phyloP scores from a whole-genome alignment of 2,329 filamentous ascomycete species.

The Colletotrichum cordylinicola region DNA sequence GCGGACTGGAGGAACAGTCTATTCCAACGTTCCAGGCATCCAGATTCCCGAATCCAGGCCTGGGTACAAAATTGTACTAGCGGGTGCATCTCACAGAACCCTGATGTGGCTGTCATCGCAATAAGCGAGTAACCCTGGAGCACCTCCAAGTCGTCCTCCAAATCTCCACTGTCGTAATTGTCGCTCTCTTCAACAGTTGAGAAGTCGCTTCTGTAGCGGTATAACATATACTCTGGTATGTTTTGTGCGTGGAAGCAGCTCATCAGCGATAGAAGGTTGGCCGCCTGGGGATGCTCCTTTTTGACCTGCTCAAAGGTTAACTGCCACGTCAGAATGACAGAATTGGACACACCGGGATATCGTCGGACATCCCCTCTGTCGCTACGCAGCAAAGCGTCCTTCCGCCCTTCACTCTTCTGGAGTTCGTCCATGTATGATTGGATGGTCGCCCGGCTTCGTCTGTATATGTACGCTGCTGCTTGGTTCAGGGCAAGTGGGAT shows the following conservation, averaged over 20 bases:
- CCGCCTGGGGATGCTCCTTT: conserved; percentile 34
- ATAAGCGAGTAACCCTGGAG: conserved; percentile 44
- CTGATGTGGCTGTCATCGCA: background rate
- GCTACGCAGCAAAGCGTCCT: conserved; percentile 27
- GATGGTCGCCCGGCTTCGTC: conserved; percentile 19
- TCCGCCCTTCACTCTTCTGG: conserved; percentile 24
- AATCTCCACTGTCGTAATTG: background rate
- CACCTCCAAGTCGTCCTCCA: conserved; percentile 29
- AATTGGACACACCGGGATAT: conserved; percentile 24
- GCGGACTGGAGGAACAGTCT: conserved; percentile 13
- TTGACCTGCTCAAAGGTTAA: conserved; percentile 38
- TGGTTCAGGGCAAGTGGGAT: conserved; percentile 40
- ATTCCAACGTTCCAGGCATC: background rate
- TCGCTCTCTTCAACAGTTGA: background rate
- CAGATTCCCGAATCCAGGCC: conserved; percentile 23
- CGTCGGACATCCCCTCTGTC: background rate
- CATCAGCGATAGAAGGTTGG: conserved; percentile 49
- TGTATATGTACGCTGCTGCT: conserved; percentile 3
- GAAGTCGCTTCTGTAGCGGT: background rate
- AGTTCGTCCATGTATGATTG: conserved; percentile 33
- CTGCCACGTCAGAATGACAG: conserved; percentile 34
- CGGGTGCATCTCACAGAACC: conserved; percentile 45
- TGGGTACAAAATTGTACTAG: conserved; percentile 37
- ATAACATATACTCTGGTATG: conserved; percentile 29
- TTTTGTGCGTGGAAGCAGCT: conserved; percentile 50